Conservation (phyloP, 306 rosid genomes). For the Inga oerstediana region DNA sequence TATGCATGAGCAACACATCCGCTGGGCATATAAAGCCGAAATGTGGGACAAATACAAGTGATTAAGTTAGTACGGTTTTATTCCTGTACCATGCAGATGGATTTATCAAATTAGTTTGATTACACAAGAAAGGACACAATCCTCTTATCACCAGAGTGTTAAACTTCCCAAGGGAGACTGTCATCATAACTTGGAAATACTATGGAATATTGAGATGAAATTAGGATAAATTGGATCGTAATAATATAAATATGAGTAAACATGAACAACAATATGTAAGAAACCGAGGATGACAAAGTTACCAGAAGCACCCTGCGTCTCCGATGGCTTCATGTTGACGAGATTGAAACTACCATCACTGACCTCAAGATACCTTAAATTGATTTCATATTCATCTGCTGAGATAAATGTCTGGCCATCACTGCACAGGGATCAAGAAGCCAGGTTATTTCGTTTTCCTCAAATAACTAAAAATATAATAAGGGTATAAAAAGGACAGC, state of each 20-base stretch:
- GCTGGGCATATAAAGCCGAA: no score
- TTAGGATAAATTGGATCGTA: not conserved
- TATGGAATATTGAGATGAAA: no score
- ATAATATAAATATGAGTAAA: not conserved
- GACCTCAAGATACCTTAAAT: constrained; percentile 74
- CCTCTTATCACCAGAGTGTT: not conserved
- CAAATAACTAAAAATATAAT: not conserved
- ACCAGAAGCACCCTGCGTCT: constrained; percentile 75
- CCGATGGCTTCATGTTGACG: constrained; percentile 67
- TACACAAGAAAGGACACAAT: not conserved
- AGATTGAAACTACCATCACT: constrained; percentile 69
- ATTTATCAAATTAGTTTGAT: not conserved
- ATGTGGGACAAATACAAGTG: no score
- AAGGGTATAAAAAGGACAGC: constrained; percentile 23
- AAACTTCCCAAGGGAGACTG: not conserved
- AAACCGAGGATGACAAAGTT: constrained; percentile 26
- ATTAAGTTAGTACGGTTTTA: no score
- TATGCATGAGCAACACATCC: no score
- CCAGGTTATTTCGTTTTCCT: constrained; percentile 13
- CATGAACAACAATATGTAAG: not conserved
- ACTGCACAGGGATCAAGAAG: constrained; percentile 47
- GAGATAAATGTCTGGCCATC: constrained; percentile 77
- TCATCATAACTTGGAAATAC: not conserved
- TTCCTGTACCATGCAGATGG: not conserved
- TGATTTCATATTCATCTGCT: constrained; percentile 75